Conservation (phyloP, 352 stramenopile genomes). For the Pythium sp. region DNA sequence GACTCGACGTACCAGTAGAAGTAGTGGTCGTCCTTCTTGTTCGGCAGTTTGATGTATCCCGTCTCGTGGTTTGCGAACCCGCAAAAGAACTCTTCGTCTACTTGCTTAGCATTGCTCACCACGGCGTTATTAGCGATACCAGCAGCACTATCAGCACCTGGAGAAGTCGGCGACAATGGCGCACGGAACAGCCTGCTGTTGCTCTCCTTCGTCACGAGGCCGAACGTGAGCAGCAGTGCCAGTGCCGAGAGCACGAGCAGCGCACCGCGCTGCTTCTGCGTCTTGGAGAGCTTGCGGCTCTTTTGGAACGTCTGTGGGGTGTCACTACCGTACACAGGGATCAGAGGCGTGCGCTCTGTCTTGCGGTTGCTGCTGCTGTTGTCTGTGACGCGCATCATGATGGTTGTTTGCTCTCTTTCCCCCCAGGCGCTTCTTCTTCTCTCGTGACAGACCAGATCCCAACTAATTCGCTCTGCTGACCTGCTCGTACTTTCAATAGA, state of each 20-base stretch:
- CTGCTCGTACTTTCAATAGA: too few relatives aligned
- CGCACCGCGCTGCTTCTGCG: slow-evolving; percentile 9
- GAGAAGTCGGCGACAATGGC: neutral
- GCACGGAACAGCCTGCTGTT: slow-evolving; percentile 8
- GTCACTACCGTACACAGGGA: slow-evolving; percentile 13
- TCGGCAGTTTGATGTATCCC: slow-evolving; percentile 39
- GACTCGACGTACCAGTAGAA: slow-evolving; percentile 61
- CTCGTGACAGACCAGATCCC: neutral
- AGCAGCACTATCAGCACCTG: neutral
- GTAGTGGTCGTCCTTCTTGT: slow-evolving; percentile 49
- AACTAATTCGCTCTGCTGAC: slow-evolving; percentile 1
- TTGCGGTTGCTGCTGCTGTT: slow-evolving; percentile 1
- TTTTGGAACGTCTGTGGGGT: neutral
- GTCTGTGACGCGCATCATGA: slow-evolving; percentile 9
- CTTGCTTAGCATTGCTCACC: slow-evolving; percentile 7
- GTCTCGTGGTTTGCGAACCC: slow-evolving; percentile 19
- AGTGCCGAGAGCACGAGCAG: slow-evolving; percentile 12
- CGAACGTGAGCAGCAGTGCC: slow-evolving; percentile 18
- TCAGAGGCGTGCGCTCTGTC: slow-evolving; percentile 15
- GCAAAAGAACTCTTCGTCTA: slow-evolving; percentile 14
- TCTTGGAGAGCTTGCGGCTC: neutral
- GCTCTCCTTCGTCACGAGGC: slow-evolving; percentile 17
- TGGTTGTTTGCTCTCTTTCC: neutral
- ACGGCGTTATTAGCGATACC: neutral
- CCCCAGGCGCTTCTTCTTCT: neutral